phyloP scores from a whole-genome alignment of 306 rosid genomes.

The Cucumis sativus region DNA sequence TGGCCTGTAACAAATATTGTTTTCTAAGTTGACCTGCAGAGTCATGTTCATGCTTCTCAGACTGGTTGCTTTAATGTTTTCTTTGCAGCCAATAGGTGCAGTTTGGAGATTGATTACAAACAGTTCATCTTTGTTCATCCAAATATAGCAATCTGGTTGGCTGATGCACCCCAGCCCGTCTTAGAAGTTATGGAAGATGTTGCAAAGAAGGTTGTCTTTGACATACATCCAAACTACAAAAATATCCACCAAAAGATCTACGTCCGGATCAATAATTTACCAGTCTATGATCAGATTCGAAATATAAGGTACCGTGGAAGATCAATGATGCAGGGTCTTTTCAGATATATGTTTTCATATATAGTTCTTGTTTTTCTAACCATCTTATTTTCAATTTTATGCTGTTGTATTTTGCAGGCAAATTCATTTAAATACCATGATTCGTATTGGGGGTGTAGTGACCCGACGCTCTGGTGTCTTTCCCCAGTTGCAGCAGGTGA shows the following conservation, averaged over 20 bases:
- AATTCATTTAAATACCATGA: conserved; percentile 95
- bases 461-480: conserved; percentile 96
- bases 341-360: background rate
- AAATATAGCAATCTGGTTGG: conserved; percentile 98
- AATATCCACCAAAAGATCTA: conserved; percentile 79
- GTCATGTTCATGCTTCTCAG: background rate
- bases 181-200: conserved; percentile 99
- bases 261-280: conserved; percentile 81
- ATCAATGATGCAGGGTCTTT: background rate
- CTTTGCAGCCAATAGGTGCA: conserved; percentile 75
- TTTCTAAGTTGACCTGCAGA: background rate
- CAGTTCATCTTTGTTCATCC: conserved; percentile 90
- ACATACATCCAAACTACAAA: conserved; percentile 72
- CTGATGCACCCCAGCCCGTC: conserved; percentile 97
- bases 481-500: conserved; percentile 97
- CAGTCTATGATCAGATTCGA: conserved; percentile 94
- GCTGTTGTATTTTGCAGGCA: conserved; percentile 42
- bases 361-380: background rate
- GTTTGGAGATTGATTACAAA: conserved; percentile 94
- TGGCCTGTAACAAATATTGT: background rate
- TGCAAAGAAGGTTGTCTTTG: conserved; percentile 81
- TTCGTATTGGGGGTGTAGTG: conserved; percentile 97
- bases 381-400: background rate
- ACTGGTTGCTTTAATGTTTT: background rate
- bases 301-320: conserved; percentile 60